These are phyloP conservation scores for Lecanicillium sp. DNA, from an alignment of 2,329 filamentous ascomycete species.

Conservation along the genomic window DNA sequence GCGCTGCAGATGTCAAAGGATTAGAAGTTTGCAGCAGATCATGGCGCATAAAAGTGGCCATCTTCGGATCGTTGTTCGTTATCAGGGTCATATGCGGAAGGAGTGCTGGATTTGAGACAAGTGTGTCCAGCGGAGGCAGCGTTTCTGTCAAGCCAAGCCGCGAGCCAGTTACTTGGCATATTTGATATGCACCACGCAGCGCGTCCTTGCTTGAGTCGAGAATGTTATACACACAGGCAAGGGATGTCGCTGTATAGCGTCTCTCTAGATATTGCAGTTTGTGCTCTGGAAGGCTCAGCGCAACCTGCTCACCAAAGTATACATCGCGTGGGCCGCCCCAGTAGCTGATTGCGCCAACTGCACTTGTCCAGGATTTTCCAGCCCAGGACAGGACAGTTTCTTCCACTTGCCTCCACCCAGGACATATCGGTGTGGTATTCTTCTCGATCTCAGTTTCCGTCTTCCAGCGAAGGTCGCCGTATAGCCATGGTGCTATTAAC, in stretches of 20 bases:
- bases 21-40: constrained; percentile 55
- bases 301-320: constrained; percentile 57
- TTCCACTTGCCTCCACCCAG: constrained; percentile 64
- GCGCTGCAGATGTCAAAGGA: constrained; percentile 55
- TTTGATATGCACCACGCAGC: constrained; percentile 11
- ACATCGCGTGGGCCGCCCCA: constrained; percentile 70
- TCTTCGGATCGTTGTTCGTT: constrained; percentile 20
- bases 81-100: constrained; percentile 27
- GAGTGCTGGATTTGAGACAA: constrained; percentile 38
- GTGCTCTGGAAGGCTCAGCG: constrained; percentile 51
- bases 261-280: constrained; percentile 2
- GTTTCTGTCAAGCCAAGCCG: constrained; percentile 53
- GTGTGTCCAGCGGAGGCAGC: constrained; percentile 44
- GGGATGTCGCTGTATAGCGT: constrained; percentile 27
- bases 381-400: constrained; percentile 61
- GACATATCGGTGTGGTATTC: constrained; percentile 33
- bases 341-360: constrained; percentile 57
- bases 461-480: constrained; percentile 55
- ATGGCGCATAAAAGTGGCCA: constrained; percentile 28
- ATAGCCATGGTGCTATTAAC: constrained; percentile 68
- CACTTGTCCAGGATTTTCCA: constrained; percentile 53
- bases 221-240: constrained; percentile 11
- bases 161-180: constrained; percentile 10
- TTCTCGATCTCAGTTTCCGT: constrained; percentile 15
- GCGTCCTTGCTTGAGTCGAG: constrained; percentile 5